phyloP scores from a whole-genome alignment of 2,329 filamentous ascomycete genomes.

The Stagonosporopsis cucurbitacearum region DNA sequence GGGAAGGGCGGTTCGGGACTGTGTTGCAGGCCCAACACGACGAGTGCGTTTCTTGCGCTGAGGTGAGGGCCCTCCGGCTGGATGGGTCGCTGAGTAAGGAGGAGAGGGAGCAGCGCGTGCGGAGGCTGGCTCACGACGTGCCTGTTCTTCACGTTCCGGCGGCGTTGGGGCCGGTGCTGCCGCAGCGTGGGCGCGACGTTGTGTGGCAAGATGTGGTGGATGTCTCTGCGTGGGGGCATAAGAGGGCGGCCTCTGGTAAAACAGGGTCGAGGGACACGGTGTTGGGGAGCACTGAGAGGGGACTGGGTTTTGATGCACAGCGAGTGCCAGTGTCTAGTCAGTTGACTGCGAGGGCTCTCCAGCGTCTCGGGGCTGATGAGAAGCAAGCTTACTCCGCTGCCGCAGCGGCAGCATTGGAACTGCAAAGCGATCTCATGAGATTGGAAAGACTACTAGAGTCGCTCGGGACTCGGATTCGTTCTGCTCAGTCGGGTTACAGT shows the following conservation, averaged over 20 bases:
- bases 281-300: not conserved
- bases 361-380: not conserved
- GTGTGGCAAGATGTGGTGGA: not conserved
- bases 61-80: not conserved
- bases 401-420: not conserved
- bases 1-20: not conserved
- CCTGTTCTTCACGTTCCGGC: not conserved
- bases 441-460: not conserved
- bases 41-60: not conserved
- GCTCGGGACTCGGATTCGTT: not conserved
- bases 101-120: not conserved
- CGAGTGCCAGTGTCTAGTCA: not conserved
- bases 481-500: not conserved
- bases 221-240: not conserved
- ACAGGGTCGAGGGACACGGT: not conserved
- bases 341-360: not conserved
- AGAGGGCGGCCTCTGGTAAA: no score
- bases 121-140: not conserved
- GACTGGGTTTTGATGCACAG: not conserved
- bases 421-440: slow-evolving; percentile 1
- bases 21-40: not conserved
- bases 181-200: not conserved
- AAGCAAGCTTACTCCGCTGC: not conserved
- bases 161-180: not conserved
- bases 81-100: not conserved